A percentile compares a stretch with the other conserved stretches of the same genome.
phyloP scores from a whole-genome alignment of 1,284 basidiomycete species.

The Malassezia cuniculi region DNA sequence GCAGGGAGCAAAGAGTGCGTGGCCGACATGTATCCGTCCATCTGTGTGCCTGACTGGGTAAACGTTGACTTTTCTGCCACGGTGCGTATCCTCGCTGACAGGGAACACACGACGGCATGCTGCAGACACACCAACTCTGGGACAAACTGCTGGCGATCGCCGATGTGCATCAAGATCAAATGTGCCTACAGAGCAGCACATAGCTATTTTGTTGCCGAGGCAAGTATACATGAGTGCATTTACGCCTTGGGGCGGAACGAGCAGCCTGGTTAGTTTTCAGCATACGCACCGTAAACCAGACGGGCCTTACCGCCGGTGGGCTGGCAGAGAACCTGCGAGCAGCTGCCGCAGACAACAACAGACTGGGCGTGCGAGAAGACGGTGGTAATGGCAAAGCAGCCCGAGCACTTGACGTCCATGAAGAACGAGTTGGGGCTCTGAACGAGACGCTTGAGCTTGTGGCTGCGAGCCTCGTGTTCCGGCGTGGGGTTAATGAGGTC shows the following conservation, averaged over 20 bases:
- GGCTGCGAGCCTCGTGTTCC: slow-evolving; percentile 57
- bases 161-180: no score
- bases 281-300: slow-evolving; percentile 78
- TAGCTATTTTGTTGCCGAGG: no score
- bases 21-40: neutral
- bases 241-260: slow-evolving; percentile 41
- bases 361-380: slow-evolving; percentile 92
- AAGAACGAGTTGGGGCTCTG: slow-evolving; percentile 70
- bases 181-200: no score
- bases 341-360: slow-evolving; percentile 81
- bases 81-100: neutral
- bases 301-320: slow-evolving; percentile 97
- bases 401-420: slow-evolving; percentile 99
- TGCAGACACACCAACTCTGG: neutral
- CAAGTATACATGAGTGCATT: slow-evolving; percentile 11
- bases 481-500: slow-evolving; percentile 93
- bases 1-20: neutral
- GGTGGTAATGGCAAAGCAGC: slow-evolving; percentile 85
- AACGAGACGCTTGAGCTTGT: slow-evolving; percentile 99
- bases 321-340: slow-evolving; percentile 90
- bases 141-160: neutral
- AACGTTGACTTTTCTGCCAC: slow-evolving; percentile 3
- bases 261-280: slow-evolving; percentile 20
- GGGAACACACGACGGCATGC: slow-evolving; percentile 1
- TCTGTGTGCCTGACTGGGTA: neutral